phyloP scores from a whole-genome alignment of 1,139 yeast species.

The Scheffersomyces titani region DNA sequence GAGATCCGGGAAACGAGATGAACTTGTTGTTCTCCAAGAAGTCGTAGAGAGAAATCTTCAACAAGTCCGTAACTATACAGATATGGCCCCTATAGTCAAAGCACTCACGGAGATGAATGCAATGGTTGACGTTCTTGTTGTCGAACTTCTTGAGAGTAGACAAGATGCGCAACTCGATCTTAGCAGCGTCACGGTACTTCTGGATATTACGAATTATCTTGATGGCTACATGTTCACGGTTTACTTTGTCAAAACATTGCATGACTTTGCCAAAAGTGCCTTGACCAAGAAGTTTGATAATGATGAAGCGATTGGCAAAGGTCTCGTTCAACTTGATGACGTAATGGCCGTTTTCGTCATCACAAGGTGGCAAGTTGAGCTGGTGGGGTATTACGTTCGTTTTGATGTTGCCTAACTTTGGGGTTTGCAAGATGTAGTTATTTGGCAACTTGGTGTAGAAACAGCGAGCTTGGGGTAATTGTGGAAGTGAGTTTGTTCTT shows the following conservation, averaged over 20 bases:
- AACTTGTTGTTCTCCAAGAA: slow-evolving; percentile 78
- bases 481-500: slow-evolving; percentile 72
- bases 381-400: slow-evolving; percentile 43
- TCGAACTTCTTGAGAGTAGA: slow-evolving; percentile 81
- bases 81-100: slow-evolving; percentile 94
- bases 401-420: slow-evolving; percentile 46
- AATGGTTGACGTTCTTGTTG: slow-evolving; percentile 64
- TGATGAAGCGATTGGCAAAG: slow-evolving; percentile 68
- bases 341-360: slow-evolving; percentile 85
- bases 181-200: slow-evolving; percentile 82
- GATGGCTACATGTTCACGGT: slow-evolving; percentile 75
- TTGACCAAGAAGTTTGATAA: slow-evolving; percentile 78
- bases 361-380: slow-evolving; percentile 49
- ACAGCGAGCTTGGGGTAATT: slow-evolving; percentile 54
- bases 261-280: slow-evolving; percentile 98
- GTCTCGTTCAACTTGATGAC: slow-evolving; percentile 59
- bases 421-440: slow-evolving; percentile 39
- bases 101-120: slow-evolving; percentile 82
- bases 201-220: slow-evolving; percentile 84
- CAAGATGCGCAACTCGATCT: slow-evolving; percentile 75
- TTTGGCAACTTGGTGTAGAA: slow-evolving; percentile 43
- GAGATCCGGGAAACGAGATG: slow-evolving; percentile 77
- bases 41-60: slow-evolving; percentile 85
- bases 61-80: slow-evolving; percentile 86
- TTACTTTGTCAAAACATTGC: slow-evolving; percentile 61